These are phyloP conservation scores for Colletotrichum sansevieriae DNA, from an alignment of 2,329 filamentous ascomycete genomes.

Conservation along the genomic window DNA sequence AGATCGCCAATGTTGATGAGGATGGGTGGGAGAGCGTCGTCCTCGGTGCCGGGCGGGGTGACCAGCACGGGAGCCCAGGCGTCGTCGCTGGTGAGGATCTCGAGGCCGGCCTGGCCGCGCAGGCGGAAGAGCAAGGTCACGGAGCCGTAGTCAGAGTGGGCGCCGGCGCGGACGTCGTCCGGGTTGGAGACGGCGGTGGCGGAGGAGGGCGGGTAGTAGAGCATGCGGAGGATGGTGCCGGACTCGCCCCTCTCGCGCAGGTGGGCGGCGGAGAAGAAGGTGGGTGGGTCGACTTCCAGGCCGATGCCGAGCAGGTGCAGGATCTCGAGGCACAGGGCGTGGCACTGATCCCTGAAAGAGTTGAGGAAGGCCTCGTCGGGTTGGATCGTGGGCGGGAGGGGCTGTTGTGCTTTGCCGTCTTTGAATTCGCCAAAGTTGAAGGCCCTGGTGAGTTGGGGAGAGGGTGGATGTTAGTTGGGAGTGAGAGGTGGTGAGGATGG, in stretches of 20 bases:
- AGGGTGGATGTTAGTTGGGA: conserved; percentile 1
- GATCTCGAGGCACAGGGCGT: conserved; percentile 78
- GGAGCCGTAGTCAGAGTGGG: conserved; percentile 88
- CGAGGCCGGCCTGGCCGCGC: conserved; percentile 85
- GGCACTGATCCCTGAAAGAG: conserved; percentile 78
- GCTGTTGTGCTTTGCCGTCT: conserved; percentile 78
- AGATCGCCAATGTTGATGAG: conserved; percentile 81
- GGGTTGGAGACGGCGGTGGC: conserved; percentile 57
- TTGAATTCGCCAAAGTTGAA: conserved; percentile 92
- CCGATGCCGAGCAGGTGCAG: conserved; percentile 84
- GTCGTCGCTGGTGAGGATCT: conserved; percentile 75
- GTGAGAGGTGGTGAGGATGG: neutral
- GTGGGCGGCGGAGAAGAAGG: conserved; percentile 69
- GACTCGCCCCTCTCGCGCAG: conserved; percentile 59
- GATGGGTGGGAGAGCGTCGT: conserved; percentile 76
- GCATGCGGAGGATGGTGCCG: conserved; percentile 74
- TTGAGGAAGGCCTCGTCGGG: conserved; percentile 71
- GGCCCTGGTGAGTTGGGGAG: conserved; percentile 65
- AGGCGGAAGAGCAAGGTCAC: conserved; percentile 87
- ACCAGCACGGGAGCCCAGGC: conserved; percentile 77
- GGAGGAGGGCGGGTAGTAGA: conserved; percentile 76
- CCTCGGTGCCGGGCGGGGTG: conserved; percentile 69
- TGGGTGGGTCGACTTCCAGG: conserved; percentile 67
- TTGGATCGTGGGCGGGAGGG: conserved; percentile 75
- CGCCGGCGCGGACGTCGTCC: conserved; percentile 84